Evolutionary conservation across 129 eudicot genomes (phyloP).

Genomic region (Erigeron canadensis): DNA sequence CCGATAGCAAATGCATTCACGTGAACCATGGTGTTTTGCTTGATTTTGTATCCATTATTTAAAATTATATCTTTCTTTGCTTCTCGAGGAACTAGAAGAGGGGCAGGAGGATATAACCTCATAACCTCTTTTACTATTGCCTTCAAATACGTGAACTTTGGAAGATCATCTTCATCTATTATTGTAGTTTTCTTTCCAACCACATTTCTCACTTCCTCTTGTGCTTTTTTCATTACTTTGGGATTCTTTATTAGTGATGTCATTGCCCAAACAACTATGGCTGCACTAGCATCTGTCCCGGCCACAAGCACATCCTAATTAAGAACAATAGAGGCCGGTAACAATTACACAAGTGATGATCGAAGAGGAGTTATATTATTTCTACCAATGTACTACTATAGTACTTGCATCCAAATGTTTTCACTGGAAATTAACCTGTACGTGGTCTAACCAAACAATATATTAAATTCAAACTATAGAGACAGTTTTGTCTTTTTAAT

Average conservation of each 20-base stretch:
- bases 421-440: not conserved
- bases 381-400: too few species aligned
- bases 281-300: slow-evolving; percentile 41
- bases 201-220: slow-evolving; percentile 38
- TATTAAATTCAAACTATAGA: too few species aligned
- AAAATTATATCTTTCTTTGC: slow-evolving; percentile 17
- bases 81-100: slow-evolving; percentile 34
- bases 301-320: slow-evolving; percentile 39
- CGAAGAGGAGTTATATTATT: not conserved
- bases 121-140: slow-evolving; percentile 34
- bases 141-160: slow-evolving; percentile 28
- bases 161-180: slow-evolving; percentile 36
- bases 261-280: slow-evolving; percentile 43
- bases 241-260: slow-evolving; percentile 42
- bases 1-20: slow-evolving; percentile 38
- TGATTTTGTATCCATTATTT: slow-evolving; percentile 21
- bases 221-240: slow-evolving; percentile 36
- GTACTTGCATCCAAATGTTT: not conserved
- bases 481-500: too few species aligned
- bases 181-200: slow-evolving; percentile 21
- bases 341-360: not conserved
- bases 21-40: slow-evolving; percentile 30
- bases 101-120: slow-evolving; percentile 36
- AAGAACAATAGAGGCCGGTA: not conserved
- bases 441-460: too few species aligned